Conservation (phyloP, 768 basidiomycete species). For the Suillus ampliporus region DNA sequence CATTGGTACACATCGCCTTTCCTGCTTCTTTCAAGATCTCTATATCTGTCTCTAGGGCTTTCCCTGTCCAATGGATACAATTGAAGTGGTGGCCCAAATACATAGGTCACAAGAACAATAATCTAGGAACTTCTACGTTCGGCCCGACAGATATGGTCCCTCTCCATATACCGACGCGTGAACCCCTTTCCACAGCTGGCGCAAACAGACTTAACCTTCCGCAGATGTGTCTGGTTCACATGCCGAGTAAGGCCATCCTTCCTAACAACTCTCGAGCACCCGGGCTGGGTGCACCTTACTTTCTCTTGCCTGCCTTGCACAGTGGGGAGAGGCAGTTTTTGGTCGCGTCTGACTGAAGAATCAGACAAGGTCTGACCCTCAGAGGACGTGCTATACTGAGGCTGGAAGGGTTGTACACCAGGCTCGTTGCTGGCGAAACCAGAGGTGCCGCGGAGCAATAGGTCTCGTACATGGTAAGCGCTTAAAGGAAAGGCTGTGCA, state of each 20-base stretch:
- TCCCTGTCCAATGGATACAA: too few relatives aligned
- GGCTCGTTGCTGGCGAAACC: not conserved
- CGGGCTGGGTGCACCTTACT: not conserved
- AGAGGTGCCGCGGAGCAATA: not conserved
- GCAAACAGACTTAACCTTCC: not conserved
- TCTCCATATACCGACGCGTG: not conserved
- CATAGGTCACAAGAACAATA: too few relatives aligned
- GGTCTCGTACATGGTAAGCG: not conserved
- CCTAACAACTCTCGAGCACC: not conserved
- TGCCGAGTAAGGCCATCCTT: not conserved
- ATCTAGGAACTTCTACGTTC: too few relatives aligned
- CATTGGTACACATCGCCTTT: too few relatives aligned
- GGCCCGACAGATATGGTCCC: not conserved
- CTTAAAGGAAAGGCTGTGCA: not conserved
- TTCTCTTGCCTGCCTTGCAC: not conserved
- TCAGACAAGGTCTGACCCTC: not conserved
- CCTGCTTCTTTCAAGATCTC: too few relatives aligned
- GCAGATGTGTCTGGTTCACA: not conserved
- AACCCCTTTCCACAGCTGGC: not conserved
- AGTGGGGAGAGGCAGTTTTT: not conserved
- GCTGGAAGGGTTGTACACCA: not conserved
- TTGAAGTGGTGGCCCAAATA: too few relatives aligned
- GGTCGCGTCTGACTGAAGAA: not conserved
- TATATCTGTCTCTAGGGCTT: too few relatives aligned
- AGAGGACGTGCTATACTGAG: not conserved